phyloP scores from a whole-genome alignment of 2,329 filamentous ascomycete species.

The Mycosphaerelloides madeirae region DNA sequence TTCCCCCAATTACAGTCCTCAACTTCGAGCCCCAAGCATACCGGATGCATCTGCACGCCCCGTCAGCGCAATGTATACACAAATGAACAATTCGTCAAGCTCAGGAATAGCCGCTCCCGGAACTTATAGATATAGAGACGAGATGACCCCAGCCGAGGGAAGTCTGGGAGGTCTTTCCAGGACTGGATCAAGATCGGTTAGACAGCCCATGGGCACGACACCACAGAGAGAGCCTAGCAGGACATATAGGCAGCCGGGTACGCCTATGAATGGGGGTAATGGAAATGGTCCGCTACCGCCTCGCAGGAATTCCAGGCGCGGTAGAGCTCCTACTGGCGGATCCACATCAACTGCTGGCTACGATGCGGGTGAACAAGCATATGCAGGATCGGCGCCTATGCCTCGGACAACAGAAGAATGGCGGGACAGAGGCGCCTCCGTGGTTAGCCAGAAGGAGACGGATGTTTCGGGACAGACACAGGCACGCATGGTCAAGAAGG shows the following conservation, averaged over 20 bases:
- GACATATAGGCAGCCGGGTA: constrained; percentile 57
- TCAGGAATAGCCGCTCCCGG: constrained; percentile 32
- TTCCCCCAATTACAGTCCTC: constrained; percentile 15
- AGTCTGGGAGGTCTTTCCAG: constrained; percentile 51
- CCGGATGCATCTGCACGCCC: constrained; percentile 33
- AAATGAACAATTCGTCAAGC: constrained; percentile 45
- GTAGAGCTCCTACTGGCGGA: constrained; percentile 21
- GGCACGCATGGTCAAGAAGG: constrained; percentile 85
- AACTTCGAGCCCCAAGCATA: constrained; percentile 27
- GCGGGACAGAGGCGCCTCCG: constrained; percentile 91
- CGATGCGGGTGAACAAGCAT: constrained; percentile 20
- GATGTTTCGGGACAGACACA: constrained; percentile 74
- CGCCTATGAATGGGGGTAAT: constrained; percentile 53
- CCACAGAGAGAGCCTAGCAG: constrained; percentile 64
- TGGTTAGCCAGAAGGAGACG: constrained; percentile 73
- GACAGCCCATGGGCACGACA: constrained; percentile 56
- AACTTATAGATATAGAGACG: constrained; percentile 46
- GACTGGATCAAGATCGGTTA: constrained; percentile 60
- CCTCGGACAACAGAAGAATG: constrained; percentile 76
- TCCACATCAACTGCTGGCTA: constrained; percentile 18
- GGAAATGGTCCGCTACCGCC: constrained; percentile 59
- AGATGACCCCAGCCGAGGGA: constrained; percentile 31
- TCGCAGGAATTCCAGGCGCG: constrained; percentile 69
- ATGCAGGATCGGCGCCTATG: constrained; percentile 45
- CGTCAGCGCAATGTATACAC: constrained; percentile 46